Percentiles rank a stretch among this genome's conserved stretches.
Conservation (phyloP, 257 asterid genomes). For the Verbena officinalis region DNA sequence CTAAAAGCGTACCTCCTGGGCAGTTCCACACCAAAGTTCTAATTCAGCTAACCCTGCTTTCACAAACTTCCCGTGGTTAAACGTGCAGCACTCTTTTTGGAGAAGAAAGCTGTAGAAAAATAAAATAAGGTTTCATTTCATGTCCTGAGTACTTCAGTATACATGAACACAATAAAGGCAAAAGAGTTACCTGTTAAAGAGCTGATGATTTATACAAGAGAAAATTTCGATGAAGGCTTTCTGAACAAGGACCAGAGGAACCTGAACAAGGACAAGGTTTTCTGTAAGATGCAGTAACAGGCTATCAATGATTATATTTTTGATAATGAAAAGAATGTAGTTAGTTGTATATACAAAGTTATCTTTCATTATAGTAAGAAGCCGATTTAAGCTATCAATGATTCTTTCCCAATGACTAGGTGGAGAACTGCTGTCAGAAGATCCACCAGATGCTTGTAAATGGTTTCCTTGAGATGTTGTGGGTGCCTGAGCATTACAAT, state of each 20-base stretch:
- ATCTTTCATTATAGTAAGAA: slow-evolving; percentile 57
- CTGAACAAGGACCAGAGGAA: slow-evolving; percentile 60
- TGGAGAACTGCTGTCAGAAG: slow-evolving; percentile 35
- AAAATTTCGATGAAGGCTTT: slow-evolving; percentile 63
- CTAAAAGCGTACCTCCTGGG: slow-evolving; percentile 56
- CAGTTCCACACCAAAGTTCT: slow-evolving; percentile 73
- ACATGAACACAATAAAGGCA: background rate
- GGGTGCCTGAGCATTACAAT: slow-evolving; percentile 35
- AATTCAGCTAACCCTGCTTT: slow-evolving; percentile 79
- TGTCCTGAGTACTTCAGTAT: background rate
- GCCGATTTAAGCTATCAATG: slow-evolving; percentile 53
- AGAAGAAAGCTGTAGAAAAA: slow-evolving; percentile 64
- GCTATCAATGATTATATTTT: too few relatives aligned
- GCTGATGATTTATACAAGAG: slow-evolving; percentile 65
- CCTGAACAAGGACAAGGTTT: slow-evolving; percentile 53
- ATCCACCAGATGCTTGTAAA: slow-evolving; percentile 31
- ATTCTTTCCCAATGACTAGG: slow-evolving; percentile 69
- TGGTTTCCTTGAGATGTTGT: slow-evolving; percentile 40
- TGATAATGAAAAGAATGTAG: background rate
- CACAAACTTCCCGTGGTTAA: slow-evolving; percentile 66
- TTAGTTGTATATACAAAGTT: slow-evolving; percentile 55
- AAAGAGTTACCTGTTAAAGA: slow-evolving; percentile 74
- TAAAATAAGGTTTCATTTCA: slow-evolving; percentile 18
- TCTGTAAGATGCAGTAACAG: slow-evolving; percentile 28
- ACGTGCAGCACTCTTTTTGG: slow-evolving; percentile 70